Conservation (phyloP, 441 rosid genomes). For the Monsonia emarginata region DNA sequence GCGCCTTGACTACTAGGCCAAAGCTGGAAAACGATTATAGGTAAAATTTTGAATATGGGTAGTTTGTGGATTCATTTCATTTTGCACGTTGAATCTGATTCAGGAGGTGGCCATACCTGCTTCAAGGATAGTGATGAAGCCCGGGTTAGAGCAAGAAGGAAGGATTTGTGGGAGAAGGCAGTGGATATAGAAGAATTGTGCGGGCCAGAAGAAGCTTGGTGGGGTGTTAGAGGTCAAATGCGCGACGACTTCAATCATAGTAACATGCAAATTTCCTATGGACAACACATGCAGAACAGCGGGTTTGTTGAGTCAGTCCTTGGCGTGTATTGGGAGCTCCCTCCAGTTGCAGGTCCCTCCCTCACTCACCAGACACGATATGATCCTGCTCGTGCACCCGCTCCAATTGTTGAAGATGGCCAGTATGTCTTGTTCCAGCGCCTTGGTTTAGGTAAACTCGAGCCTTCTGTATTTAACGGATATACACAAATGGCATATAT, state of each 20-base stretch:
- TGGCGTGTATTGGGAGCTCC: constrained; percentile 85
- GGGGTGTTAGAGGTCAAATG: constrained; percentile 89
- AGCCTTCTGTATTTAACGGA: constrained; percentile 74
- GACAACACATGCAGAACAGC: constrained; percentile 72
- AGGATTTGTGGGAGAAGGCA: constrained; percentile 94
- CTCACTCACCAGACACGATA: constrained; percentile 81
- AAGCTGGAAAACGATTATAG: too few species aligned
- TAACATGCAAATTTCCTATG: constrained; percentile 46
- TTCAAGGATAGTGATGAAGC: constrained; percentile 84
- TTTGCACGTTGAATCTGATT: background rate
- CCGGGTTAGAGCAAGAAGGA: constrained; percentile 66
- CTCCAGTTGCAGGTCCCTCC: constrained; percentile 87
- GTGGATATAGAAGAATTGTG: constrained; percentile 69
- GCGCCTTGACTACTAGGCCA: too few species aligned
- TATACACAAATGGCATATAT: constrained; percentile 94
- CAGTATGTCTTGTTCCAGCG: constrained; percentile 58
- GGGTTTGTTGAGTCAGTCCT: constrained; percentile 63
- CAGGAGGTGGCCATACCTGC: constrained; percentile 98
- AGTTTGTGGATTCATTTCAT: background rate
- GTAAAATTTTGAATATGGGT: too few species aligned
- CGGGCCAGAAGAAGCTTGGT: constrained; percentile 75
- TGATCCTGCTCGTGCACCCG: constrained; percentile 67
- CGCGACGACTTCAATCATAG: constrained; percentile 79
- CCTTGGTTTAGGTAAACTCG: constrained; percentile 60
- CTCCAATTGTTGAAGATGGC: constrained; percentile 85